Evolutionary conservation across 805 yeast genomes (phyloP).

Genomic region (Isabelozyma heimii): DNA sequence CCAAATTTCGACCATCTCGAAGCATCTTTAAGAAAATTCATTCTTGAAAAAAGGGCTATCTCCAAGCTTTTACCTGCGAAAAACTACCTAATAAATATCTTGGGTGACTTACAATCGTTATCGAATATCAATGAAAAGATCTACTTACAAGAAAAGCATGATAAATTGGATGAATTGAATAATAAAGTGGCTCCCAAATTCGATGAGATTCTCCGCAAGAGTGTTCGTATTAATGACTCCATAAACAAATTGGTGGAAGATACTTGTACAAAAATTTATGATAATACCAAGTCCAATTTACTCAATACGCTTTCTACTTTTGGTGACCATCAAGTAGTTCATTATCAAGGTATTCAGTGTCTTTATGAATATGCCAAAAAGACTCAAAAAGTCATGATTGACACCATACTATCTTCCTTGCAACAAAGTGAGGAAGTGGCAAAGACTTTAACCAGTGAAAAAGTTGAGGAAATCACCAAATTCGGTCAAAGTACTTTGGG

Average conservation of each 20-base stretch:
- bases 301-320: constrained; percentile 48
- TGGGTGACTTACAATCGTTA: constrained; percentile 60
- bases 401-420: constrained; percentile 64
- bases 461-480: constrained; percentile 60
- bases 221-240: constrained; percentile 53
- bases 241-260: constrained; percentile 65
- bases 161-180: constrained; percentile 46
- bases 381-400: constrained; percentile 67
- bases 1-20: constrained; percentile 84
- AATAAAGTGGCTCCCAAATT: constrained; percentile 61
- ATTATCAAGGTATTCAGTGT: constrained; percentile 61
- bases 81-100: constrained; percentile 71
- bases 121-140: constrained; percentile 62
- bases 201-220: constrained; percentile 49
- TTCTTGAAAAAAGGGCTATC: constrained; percentile 81
- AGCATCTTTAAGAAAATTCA: constrained; percentile 78
- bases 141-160: constrained; percentile 47
- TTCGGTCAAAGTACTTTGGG: constrained; percentile 68
- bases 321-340: constrained; percentile 51
- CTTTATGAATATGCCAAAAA: constrained; percentile 66
- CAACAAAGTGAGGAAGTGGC: constrained; percentile 67
- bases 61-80: constrained; percentile 93
- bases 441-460: constrained; percentile 52
- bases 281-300: constrained; percentile 55
- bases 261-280: constrained; percentile 56